Percentiles rank a stretch among this genome's conserved stretches.
These are phyloP conservation scores for Golubevia sp. DNA, from an alignment of 1,284 basidiomycete genomes.

Conservation along the genomic window DNA sequence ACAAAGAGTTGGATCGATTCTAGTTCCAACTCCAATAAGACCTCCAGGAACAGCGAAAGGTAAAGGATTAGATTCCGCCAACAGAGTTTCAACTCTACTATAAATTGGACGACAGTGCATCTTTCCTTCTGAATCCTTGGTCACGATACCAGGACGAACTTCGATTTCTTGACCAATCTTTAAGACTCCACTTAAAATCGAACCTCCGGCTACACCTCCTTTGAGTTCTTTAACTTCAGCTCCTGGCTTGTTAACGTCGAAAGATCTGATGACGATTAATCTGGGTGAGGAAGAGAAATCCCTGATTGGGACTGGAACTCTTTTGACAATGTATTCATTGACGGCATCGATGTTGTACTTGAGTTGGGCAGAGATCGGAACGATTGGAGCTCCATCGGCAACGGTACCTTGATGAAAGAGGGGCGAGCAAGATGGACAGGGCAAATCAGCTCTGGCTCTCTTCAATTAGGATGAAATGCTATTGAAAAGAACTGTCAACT, in stretches of 20 bases:
- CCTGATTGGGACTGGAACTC: constrained; percentile 89
- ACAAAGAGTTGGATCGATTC: constrained; percentile 94
- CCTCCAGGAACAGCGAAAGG: constrained; percentile 96
- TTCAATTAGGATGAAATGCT: background rate
- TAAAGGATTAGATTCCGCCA: constrained; percentile 92
- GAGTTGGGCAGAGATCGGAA: constrained; percentile 96
- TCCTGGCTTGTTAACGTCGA: constrained; percentile 99
- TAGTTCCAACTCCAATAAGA: constrained; percentile 95
- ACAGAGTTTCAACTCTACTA: constrained; percentile 84
- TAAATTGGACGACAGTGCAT: constrained; percentile 93
- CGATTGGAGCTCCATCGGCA: constrained; percentile 93
- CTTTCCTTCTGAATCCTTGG: constrained; percentile 87
- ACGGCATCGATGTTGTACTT: constrained; percentile 99
- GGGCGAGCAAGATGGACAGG: constrained; percentile 7
- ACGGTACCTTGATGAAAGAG: constrained; percentile 75
- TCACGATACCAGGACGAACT: constrained; percentile 95
- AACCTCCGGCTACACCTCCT: constrained; percentile 96
- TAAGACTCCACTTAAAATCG: constrained; percentile 89
- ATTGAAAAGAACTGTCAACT: constrained; percentile 2
- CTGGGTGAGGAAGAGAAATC: constrained; percentile 89
- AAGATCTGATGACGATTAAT: constrained; percentile 98
- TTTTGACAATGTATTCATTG: constrained; percentile 97
- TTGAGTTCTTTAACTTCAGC: constrained; percentile 95
- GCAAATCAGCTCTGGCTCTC: constrained; percentile 10
- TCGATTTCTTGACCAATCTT: constrained; percentile 91